Percentiles rank a stretch among this genome's conserved stretches.
phyloP scores from a whole-genome alignment of 2,329 filamentous ascomycete genomes.

The Aspergillus japonicus region DNA sequence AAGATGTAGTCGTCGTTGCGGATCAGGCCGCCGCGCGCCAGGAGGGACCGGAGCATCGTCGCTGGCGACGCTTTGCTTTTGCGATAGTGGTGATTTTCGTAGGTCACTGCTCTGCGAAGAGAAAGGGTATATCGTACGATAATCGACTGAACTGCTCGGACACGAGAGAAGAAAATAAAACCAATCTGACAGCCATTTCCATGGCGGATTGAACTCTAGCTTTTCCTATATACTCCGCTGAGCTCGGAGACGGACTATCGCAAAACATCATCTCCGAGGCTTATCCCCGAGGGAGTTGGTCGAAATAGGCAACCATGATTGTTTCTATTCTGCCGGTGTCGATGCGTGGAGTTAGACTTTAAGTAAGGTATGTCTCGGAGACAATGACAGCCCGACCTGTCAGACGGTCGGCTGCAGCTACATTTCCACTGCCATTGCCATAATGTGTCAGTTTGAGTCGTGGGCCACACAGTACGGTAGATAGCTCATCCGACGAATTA shows the following conservation, averaged over 20 bases:
- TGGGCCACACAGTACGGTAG: not conserved
- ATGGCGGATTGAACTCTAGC: not conserved
- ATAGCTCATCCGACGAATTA: not conserved
- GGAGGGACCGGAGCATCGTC: slow-evolving; percentile 34
- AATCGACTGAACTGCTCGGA: too few relatives aligned
- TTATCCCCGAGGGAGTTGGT: not conserved
- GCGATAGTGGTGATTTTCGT: not conserved
- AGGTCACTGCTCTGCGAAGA: too few relatives aligned
- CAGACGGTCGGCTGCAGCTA: not conserved
- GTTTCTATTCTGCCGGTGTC: not conserved
- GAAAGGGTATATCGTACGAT: too few relatives aligned
- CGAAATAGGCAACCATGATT: too few relatives aligned
- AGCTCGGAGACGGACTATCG: not conserved
- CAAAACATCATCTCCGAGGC: not conserved
- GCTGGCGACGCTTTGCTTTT: not conserved
- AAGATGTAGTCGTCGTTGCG: slow-evolving; percentile 32
- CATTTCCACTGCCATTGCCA: not conserved
- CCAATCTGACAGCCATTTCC: not conserved
- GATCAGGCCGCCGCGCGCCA: slow-evolving; percentile 27
- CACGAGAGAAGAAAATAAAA: too few relatives aligned
- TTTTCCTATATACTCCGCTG: not conserved
- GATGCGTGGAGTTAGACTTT: too few relatives aligned
- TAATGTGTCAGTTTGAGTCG: not conserved
- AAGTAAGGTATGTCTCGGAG: not conserved
- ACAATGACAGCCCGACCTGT: too few relatives aligned